Base-by-base conservation (phyloP, 2,329 filamentous ascomycete species). In the Monosporascus cannonballus region DNA sequence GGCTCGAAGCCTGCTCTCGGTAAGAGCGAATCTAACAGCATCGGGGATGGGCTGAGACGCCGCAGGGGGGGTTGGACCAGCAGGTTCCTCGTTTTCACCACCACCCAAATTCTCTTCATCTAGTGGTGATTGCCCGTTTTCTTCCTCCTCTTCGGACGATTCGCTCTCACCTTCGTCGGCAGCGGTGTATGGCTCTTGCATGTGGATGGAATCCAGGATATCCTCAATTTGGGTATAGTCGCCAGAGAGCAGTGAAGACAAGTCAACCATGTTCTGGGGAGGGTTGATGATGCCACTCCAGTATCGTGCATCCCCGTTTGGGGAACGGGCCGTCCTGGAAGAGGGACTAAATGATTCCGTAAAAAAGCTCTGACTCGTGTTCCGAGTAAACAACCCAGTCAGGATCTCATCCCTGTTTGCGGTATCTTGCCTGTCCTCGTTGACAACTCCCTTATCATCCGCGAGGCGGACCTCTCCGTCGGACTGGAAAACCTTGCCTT, bases 381-480 rank as follows among this genome's bases (percentile, higher is more conserved):
- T 64, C 42, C 64, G 64, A 30, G 61, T 61, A 49, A 83, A 81
- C 3, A 82, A 63, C 20, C 73, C 77, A 14, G 73, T 74, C 51
- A 90, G 72, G 36, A 89, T 78, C 24, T 83, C 78, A 54, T 84
- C 76, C 54, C 84, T 78, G 60, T 79, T 75, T 5, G 80, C 79
- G 1, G 75, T 81, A 61, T 89, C 86, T 9, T 77, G 75, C 30
- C 75, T 73, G 60, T 85, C 81, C 42, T 81, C 77, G 51, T 76
- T 79, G 44, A 89, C 73, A 4, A 83, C 79, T 2, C 79, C 66
- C 22, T 77, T 77, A 7, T 80, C 81, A 54, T 87, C 80, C 1
- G 77, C 71, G 15, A 92, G 72, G 42, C 85, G 76, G 51, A 87
- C 73, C 47, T 87, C 85, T 1, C 87, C 87, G 55, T 85, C 80